Evolutionary conservation across 2,329 filamentous ascomycete genomes (phyloP).

Genomic region (Claviceps capensis): DNA sequence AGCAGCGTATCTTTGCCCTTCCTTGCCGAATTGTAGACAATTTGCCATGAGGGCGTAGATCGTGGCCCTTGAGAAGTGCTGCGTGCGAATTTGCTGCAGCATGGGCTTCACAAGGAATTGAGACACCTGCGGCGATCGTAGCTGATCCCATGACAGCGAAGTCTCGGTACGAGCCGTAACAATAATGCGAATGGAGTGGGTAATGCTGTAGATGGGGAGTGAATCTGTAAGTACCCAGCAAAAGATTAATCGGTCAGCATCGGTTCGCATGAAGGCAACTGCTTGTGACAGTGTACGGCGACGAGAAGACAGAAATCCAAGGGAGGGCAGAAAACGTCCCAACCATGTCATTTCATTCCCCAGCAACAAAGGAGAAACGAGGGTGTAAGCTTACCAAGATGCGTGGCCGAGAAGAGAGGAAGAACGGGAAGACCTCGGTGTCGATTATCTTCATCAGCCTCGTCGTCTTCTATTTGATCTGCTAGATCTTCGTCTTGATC

Average conservation of each 20-base stretch:
- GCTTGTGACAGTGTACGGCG: not conserved
- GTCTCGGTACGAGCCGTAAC: constrained; percentile 81
- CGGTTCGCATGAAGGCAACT: not conserved
- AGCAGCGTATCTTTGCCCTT: constrained; percentile 66
- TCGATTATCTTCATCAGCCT: constrained; percentile 23
- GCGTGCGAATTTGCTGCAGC: constrained; percentile 71
- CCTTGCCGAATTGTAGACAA: constrained; percentile 83
- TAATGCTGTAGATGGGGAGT: constrained; percentile 79
- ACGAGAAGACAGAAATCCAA: too few species aligned
- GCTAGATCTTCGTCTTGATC: constrained; percentile 32
- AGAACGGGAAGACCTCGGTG: constrained; percentile 32
- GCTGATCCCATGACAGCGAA: constrained; percentile 84
- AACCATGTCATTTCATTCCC: too few species aligned
- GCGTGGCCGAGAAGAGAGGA: constrained; percentile 67
- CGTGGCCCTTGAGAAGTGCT: constrained; percentile 76
- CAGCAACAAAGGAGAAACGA: too few species aligned
- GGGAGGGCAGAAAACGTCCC: too few species aligned
- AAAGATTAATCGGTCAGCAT: constrained; percentile 2
- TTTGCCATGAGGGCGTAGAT: constrained; percentile 88
- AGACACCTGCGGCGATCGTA: constrained; percentile 89
- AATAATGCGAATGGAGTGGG: constrained; percentile 76
- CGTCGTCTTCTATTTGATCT: constrained; percentile 12
- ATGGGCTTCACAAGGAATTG: constrained; percentile 94
- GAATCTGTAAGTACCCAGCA: constrained; percentile 41
- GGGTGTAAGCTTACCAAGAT: constrained; percentile 46